A percentile compares a stretch with the other conserved stretches of the same genome.
These are phyloP conservation scores for Stemphylium lycopersici DNA, from an alignment of 2,329 filamentous ascomycete genomes.

Conservation along the genomic window DNA sequence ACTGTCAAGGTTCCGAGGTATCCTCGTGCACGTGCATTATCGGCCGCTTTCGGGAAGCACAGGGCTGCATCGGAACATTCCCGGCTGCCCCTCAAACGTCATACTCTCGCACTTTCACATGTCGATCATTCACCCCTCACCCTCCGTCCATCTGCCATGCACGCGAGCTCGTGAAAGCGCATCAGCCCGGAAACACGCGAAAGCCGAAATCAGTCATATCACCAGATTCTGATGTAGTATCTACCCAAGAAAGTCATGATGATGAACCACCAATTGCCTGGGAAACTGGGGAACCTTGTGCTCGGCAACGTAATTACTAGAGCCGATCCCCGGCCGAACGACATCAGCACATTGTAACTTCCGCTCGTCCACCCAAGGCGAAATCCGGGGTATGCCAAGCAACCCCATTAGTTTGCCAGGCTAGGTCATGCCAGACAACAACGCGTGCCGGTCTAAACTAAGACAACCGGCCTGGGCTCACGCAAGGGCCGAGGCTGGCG, in stretches of 20 bases:
- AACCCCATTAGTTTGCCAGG: constrained; percentile 7
- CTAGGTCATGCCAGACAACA: constrained; percentile 5
- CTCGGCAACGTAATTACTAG: constrained; percentile 22
- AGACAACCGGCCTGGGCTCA: constrained; percentile 31
- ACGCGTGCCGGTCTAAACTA: constrained; percentile 28
- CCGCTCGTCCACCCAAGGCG: constrained; percentile 43
- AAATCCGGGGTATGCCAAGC: constrained; percentile 37
- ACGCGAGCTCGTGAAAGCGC: constrained; percentile 24
- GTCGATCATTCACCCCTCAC: constrained; percentile 16
- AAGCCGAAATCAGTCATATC: not conserved
- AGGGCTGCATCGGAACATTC: constrained; percentile 28
- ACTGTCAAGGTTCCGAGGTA: constrained; percentile 25
- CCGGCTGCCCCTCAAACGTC: constrained; percentile 34
- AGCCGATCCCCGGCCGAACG: constrained; percentile 42
- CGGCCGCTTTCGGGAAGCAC: constrained; percentile 24
- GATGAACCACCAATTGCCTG: constrained; percentile 3
- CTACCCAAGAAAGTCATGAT: not conserved
- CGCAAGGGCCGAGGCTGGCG: constrained; percentile 43
- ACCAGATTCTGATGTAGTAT: not conserved
- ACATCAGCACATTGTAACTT: constrained; percentile 30
- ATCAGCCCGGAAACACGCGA: not conserved
- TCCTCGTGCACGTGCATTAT: constrained; percentile 28
- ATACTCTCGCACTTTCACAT: constrained; percentile 41
- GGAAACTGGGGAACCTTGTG: not conserved
- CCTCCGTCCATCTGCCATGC: constrained; percentile 10